Evolutionary conservation across 2,329 filamentous ascomycete genomes (phyloP), one percentile per base, ranked within the genome.

Genomic region (Claviceps purpurea): DNA sequence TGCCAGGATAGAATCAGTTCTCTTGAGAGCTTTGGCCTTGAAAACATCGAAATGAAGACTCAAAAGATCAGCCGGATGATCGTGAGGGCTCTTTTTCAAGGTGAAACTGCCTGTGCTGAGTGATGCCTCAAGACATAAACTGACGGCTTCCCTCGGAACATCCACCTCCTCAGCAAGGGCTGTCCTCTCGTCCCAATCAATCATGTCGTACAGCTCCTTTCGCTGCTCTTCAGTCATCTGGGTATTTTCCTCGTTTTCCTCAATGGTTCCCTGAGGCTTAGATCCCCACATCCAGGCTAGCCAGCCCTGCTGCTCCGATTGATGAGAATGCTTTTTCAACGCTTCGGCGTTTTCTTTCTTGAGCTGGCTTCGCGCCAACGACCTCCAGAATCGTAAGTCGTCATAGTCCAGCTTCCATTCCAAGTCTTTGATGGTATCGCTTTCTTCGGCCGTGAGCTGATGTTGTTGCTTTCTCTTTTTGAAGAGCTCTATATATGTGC

Each of bases 101-200:
- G 93, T 97, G 63, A 99, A 97, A 68, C 91, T 96, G 54, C 93
- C 93, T 0, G 91, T 95, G 56, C 87, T 86, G n/a, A 99, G 81
- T 52, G 87, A 91, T 49, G 93, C 85, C 64, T 97, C 89, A 48
- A 98, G 73, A 64, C 96, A 88, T 66, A 97, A 76, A 68, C 97
- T 96, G 61, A 98, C 77, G 10, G 89, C 89, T 60, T 99, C 93
- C 51, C 87, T 81, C 0, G 94, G 94, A 37, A 89, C 75, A 59
- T 98, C 93, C 3, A 99, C 84, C 43, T 86, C 84, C 58, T 95
- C 89, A 0, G 89, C 77, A 41, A 98, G 77, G 2, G 86, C 87
- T 55, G 90, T 84, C 73, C 96, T 97, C 68, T 99, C 93, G 56
- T 98, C 88, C 84, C 91, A 99, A 61, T 97, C 93, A 61, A 99